Conservation (phyloP, 2,329 filamentous ascomycete genomes). For the Fusarium longipes region DNA sequence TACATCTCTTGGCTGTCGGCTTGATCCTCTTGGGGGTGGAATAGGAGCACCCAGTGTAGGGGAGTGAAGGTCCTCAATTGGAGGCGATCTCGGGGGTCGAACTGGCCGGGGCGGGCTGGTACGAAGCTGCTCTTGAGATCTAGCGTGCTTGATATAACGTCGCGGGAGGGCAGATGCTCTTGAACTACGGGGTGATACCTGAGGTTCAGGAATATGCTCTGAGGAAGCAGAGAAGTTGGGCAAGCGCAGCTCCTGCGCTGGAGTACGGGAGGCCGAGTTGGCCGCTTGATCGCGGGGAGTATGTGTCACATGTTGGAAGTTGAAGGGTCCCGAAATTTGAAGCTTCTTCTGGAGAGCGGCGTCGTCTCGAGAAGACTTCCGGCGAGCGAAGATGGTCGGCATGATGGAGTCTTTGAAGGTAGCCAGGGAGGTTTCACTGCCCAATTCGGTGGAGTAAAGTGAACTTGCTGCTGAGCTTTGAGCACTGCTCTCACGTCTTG, state of each 20-base stretch:
- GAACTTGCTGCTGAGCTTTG: conserved; percentile 62
- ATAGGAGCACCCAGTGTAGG: conserved; percentile 54
- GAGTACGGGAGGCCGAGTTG: conserved; percentile 53
- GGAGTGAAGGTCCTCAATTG: conserved; percentile 39
- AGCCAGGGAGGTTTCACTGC: conserved; percentile 50
- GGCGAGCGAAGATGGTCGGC: conserved; percentile 63
- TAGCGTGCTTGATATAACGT: conserved; percentile 56
- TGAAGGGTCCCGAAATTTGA: conserved; percentile 72
- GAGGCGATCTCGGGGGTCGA: conserved; percentile 52
- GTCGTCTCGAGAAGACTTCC: conserved; percentile 56
- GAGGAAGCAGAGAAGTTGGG: conserved; percentile 56
- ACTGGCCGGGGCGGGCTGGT: conserved; percentile 62
- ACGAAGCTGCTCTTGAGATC: conserved; percentile 63
- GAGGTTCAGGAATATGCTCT: conserved; percentile 33
- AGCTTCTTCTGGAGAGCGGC: conserved; percentile 53
- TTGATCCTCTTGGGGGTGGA: conserved; percentile 66
- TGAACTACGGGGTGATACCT: conserved; percentile 34
- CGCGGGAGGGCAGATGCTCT: conserved; percentile 46
- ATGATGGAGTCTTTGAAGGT: conserved; percentile 59
- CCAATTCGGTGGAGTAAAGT: conserved; percentile 59
- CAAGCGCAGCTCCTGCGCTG: conserved; percentile 57
- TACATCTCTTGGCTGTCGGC: conserved; percentile 61
- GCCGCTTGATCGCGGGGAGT: conserved; percentile 62
- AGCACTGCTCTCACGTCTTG: conserved; percentile 61
- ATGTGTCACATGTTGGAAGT: conserved; percentile 74